These are phyloP conservation scores for Zygnema circumcarinatum DNA, from an alignment of 139 green algal species.

Conservation along the genomic window DNA sequence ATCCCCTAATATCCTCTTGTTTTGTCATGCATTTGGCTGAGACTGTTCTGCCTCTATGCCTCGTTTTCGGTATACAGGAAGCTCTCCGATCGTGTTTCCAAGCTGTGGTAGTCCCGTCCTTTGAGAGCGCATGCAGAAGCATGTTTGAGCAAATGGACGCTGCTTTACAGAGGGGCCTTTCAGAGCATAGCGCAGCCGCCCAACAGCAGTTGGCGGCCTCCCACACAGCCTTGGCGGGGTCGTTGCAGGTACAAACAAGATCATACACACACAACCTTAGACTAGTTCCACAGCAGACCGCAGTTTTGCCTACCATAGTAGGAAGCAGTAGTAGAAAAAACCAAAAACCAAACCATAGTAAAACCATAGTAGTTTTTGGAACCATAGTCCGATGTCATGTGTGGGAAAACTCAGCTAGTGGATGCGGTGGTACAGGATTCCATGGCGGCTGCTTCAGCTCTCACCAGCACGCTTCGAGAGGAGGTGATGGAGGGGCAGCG, in stretches of 20 bases:
- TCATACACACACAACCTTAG: too few relatives aligned
- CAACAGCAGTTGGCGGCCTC: constrained; percentile 31
- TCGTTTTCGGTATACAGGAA: too few relatives aligned
- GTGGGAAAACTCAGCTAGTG: too few relatives aligned
- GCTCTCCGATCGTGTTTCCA: constrained; percentile 67
- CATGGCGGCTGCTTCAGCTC: not conserved
- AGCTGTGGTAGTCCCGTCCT: constrained; percentile 71
- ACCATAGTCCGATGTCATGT: too few relatives aligned
- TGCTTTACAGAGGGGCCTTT: constrained; percentile 71
- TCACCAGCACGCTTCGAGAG: not conserved
- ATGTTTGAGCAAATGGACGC: constrained; percentile 77
- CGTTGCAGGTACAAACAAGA: constrained; percentile 28
- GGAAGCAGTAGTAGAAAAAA: not conserved
- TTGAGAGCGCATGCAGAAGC: constrained; percentile 73
- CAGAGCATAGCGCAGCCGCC: constrained; percentile 64
- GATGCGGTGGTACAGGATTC: not conserved
- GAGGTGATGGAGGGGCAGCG: constrained; percentile 60
- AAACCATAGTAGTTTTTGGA: too few relatives aligned
- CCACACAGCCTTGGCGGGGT: constrained; percentile 10
- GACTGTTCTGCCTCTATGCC: too few relatives aligned
- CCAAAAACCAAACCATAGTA: too few relatives aligned
- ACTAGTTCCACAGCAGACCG: not conserved
- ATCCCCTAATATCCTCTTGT: not conserved
- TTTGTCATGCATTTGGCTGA: too few relatives aligned
- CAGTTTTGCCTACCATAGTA: not conserved